Evolutionary conservation across 179 eudicot genomes (phyloP), one percentile per base, ranked within the genome.

Genomic region (Camellia oleifera): DNA sequence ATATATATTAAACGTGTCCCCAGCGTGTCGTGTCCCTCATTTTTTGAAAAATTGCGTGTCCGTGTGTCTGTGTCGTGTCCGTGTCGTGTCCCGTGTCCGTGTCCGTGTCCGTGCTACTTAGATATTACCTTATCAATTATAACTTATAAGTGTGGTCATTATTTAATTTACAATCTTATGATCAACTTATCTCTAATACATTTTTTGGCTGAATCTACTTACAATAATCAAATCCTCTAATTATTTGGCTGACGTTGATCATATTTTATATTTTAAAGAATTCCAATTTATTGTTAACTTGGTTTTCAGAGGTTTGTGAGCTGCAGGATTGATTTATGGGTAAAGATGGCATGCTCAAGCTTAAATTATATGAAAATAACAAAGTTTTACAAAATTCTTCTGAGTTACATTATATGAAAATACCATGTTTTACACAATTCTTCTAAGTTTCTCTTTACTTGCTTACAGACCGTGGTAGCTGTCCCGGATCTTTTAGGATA

Each of bases 381-480:
- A 56, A 23, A 50, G 14, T 52, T 12, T 54, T 13, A 5, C 40
- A 15, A 18, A 54, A 70, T 62, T 52, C 23, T 57, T 18, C 62
- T 18, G n/a, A 60, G 52, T 46, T n/a, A 53, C 63, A 73, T 26
- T 73, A 7, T 10, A 20, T 56, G 44, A 15, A 32, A 26, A 57
- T 20, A 15, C 58, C 32, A 23, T 72, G 14, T 52, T 12, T 72
- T 23, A 5, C 40, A 15, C 46, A 54, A 62, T 62, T 52, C 23
- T 57, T 18, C 62, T 18, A 32, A 60, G 52, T 46, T 69, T 26
- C 56, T 46, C 57, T 42, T 54, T 58, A 23, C 71, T 81, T 85
- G 83, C 77, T 71, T 77, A 79, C 87, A 94, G 97, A 84, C 63
- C 56, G 53, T 64, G 85, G 81, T 75, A 77, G 83, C 72, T 69